Percentiles rank a stretch among this genome's conserved stretches.
phyloP scores from a whole-genome alignment of 2,329 filamentous ascomycete species.

The Xylaria sp. region DNA sequence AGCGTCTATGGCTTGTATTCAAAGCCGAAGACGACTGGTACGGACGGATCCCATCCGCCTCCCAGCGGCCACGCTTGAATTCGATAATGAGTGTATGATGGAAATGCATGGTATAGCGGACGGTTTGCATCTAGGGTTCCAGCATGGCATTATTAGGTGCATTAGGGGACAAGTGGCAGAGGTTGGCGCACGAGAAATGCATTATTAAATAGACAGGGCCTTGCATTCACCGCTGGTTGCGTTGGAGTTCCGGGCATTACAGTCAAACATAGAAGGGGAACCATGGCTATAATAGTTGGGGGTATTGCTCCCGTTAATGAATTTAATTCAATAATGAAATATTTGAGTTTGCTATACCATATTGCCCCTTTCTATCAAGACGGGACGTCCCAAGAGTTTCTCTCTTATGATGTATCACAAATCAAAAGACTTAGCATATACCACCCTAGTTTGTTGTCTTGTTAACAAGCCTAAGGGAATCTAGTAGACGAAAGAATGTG shows the following conservation, averaged over 20 bases:
- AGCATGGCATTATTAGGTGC: constrained; percentile 22
- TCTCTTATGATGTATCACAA: too few species aligned
- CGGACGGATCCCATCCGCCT: constrained; percentile 8
- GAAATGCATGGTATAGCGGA: too few species aligned
- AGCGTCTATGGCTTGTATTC: constrained; percentile 62
- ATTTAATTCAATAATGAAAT: neutral
- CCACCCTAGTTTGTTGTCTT: too few species aligned
- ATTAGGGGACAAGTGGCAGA: constrained; percentile 21
- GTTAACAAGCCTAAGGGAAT: too few species aligned
- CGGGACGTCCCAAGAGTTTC: too few species aligned
- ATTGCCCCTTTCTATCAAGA: too few species aligned
- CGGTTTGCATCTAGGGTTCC: constrained; percentile 14
- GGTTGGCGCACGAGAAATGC: constrained; percentile 21
- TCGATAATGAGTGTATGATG: constrained; percentile 6
- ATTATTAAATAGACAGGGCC: constrained; percentile 15
- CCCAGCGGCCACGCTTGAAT: constrained; percentile 14
- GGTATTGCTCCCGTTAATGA: neutral
- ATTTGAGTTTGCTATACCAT: too few species aligned
- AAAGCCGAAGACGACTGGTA: constrained; percentile 27
- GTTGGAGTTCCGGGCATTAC: constrained; percentile 9
- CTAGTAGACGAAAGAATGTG: too few species aligned
- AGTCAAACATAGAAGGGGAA: constrained; percentile 1
- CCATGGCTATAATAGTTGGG: neutral
- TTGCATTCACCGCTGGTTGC: constrained; percentile 7
- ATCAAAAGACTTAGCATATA: too few species aligned